Conservation (phyloP, 1,284 basidiomycete species). For the Cerioporus squamosus region DNA sequence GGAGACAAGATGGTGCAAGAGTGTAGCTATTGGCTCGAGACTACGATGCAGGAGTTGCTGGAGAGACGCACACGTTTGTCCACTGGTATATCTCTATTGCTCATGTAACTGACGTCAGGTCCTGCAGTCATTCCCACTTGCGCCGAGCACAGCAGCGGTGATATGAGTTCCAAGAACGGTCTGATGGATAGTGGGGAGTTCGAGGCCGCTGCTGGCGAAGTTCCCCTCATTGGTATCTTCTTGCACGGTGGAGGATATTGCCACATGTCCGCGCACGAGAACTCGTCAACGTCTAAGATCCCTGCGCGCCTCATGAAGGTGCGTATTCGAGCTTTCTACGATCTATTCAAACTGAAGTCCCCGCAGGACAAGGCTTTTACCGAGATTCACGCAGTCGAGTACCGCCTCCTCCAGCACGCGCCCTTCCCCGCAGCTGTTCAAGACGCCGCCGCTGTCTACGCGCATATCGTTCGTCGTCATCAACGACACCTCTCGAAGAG, state of each 20-base stretch:
- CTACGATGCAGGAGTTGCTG: too few relatives aligned
- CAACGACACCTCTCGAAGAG: constrained; percentile 2
- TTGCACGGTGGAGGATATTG: constrained; percentile 59
- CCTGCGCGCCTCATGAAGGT: constrained; percentile 48
- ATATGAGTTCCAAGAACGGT: constrained; percentile 1
- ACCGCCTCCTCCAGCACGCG: constrained; percentile 52
- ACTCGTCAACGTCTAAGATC: constrained; percentile 49
- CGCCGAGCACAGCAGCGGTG: neutral
- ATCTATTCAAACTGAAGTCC: too few relatives aligned
- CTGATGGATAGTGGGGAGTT: constrained; percentile 22
- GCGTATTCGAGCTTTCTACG: neutral
- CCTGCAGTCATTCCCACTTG: constrained; percentile 13
- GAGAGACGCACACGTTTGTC: neutral
- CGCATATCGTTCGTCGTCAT: constrained; percentile 49
- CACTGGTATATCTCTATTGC: neutral
- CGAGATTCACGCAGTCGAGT: constrained; percentile 54
- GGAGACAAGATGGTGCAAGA: too few relatives aligned
- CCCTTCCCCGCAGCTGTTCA: constrained; percentile 68
- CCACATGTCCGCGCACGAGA: constrained; percentile 59
- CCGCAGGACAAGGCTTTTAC: constrained; percentile 36
- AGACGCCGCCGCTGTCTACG: constrained; percentile 65
- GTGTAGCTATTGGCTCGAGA: too few relatives aligned
- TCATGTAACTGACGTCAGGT: neutral
- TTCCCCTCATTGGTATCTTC: constrained; percentile 49
- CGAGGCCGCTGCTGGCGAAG: constrained; percentile 26